Base-by-base conservation (phyloP, 75 land plant species). In the Cupressus sempervirens region DNA sequence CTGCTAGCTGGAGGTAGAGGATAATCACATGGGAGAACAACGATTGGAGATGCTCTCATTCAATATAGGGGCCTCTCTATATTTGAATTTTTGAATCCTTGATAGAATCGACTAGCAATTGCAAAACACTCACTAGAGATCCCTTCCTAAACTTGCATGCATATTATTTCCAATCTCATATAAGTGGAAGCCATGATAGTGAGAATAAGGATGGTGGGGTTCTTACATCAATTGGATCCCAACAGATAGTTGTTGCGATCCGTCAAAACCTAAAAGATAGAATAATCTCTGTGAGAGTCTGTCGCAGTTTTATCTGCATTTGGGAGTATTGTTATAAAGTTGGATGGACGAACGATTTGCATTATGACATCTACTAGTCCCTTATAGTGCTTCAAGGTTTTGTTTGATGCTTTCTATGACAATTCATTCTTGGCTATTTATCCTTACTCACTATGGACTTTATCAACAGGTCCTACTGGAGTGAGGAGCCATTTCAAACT, bases 341-440 rank as follows among this genome's bases (percentile, higher is more conserved):
- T 10, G 32, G 83, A 82, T 82, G 83, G 56, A 53, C 32, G 62
- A 53, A 35, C 40, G 26, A 4, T 40, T 34, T 34, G 83, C 83
- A 82, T 34, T 82, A 50, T 16, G 83, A 41, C 35, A 29, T 20
- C 1, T 3, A 79, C 43, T 5, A 79, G 81, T 77, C 50, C 45
- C 50, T 50, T 43, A 32, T 36, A 53, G 50, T 82, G 62, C 83
- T 82, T 50, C 65, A 53, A 40, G 34, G 62, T 82, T 53, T 38
- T 48, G 30, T 76, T 36, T 56, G 73, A 38, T 32, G 65, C 68
- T 84, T 82, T 48, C 40, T 40, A 76, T 80, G 93, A 91, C 93
- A 91, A 91, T 82, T 91, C 93, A 91, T 91, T 91, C 93, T 91
- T 91, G 93, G 93, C 93, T 91, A 80, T 53, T 83, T 38, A 13